These are phyloP conservation scores for Fusarium drepaniforme DNA, from an alignment of 2,329 filamentous ascomycete genomes.

Conservation along the genomic window DNA sequence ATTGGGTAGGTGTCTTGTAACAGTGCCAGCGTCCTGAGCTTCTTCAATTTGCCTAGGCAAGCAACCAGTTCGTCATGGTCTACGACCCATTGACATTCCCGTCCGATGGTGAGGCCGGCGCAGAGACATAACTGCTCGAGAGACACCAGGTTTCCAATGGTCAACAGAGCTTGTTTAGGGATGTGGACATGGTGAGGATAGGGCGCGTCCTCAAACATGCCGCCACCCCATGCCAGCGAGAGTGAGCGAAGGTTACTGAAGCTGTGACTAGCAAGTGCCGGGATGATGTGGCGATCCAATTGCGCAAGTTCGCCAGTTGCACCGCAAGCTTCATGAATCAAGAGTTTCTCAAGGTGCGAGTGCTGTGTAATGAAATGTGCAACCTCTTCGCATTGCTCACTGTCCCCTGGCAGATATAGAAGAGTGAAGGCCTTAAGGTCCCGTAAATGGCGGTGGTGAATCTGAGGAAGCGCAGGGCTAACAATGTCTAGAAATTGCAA, in stretches of 20 bases:
- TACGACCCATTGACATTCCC: constrained; percentile 13
- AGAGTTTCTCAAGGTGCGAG: background rate
- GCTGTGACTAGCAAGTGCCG: background rate
- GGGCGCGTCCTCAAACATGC: background rate
- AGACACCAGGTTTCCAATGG: constrained; percentile 13
- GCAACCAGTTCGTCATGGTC: constrained; percentile 6
- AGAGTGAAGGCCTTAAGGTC: background rate
- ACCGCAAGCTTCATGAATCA: background rate
- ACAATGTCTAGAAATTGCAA: background rate
- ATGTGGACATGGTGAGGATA: background rate
- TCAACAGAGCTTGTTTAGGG: background rate
- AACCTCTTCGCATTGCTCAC: background rate
- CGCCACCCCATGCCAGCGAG: constrained; percentile 19
- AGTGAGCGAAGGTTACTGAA: constrained; percentile 21
- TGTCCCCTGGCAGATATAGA: background rate
- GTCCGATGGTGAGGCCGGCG: background rate
- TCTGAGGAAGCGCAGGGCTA: too few relatives aligned
- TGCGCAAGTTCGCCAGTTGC: background rate
- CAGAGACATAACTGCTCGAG: constrained; percentile 23
- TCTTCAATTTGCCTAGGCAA: background rate
- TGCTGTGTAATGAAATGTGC: constrained; percentile 11
- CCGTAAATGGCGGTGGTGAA: background rate
- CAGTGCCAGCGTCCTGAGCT: constrained; percentile 19
- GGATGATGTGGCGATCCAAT: constrained; percentile 22
- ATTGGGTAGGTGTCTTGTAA: constrained; percentile 15